Evolutionary conservation across 192 early-diverging fungal species (phyloP).

Genomic region (Chytriomyces sp.): DNA sequence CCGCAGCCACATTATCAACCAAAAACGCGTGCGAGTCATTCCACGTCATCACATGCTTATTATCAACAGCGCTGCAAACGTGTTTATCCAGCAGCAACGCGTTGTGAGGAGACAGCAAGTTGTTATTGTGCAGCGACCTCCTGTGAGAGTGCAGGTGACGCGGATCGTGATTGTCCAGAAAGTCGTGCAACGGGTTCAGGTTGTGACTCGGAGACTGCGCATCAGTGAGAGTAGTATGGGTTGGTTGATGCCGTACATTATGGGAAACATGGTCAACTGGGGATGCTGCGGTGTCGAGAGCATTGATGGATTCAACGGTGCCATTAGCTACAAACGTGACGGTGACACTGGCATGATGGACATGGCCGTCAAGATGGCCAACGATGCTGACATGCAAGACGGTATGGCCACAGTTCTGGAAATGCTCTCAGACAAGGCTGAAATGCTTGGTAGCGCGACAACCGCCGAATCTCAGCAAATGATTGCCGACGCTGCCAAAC

Average conservation of each 20-base stretch:
- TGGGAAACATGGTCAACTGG: slow-evolving; percentile 2
- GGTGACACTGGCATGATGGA: background rate
- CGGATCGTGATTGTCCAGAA: background rate
- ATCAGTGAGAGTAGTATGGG: background rate
- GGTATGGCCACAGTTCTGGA: background rate
- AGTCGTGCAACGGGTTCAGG: background rate
- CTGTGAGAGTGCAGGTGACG: background rate
- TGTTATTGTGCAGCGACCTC: background rate
- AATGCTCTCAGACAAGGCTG: background rate
- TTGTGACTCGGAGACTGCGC: background rate
- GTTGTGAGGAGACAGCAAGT: background rate
- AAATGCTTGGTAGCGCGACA: background rate
- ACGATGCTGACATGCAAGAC: background rate
- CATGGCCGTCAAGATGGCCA: background rate
- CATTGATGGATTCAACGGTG: background rate
- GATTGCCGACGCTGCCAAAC: background rate
- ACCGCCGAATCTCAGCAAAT: background rate
- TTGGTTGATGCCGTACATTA: background rate
- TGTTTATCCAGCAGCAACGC: background rate
- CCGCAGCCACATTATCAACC: background rate
- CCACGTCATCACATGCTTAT: background rate
- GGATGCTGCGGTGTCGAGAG: background rate
- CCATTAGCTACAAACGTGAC: background rate
- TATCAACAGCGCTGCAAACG: background rate
- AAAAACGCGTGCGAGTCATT: background rate